Base-by-base conservation (phyloP, 2,329 filamentous ascomycete species). In the Botrytis fabae region DNA sequence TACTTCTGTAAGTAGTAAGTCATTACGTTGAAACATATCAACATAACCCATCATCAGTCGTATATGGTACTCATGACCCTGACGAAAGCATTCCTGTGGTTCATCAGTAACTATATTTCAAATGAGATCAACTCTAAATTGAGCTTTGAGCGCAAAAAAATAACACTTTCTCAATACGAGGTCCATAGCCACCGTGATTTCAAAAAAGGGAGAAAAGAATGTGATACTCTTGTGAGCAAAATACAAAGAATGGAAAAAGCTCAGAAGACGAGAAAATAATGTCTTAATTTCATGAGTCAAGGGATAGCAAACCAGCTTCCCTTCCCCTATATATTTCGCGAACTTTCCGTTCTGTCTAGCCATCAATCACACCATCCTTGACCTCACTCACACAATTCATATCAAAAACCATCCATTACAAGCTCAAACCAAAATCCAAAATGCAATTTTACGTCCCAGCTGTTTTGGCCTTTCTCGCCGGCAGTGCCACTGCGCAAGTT, bases 361-460 rank as follows among this genome's bases (percentile, higher is more conserved):
- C 22, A 40, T 62, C 35, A 40, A 62, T 62, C 60, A 40, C 22
- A 61, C 59, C n/a, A 40, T 16, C 35, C 22, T 61, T 22, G 22
- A 40, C 59, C 25, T 40, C 35, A 38, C 40, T 40, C 22, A 40
- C 35, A 62, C 35, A 40, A 40, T 18, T 62, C 7, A n/a, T 40
- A 62, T 62, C 7, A 40, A 9, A 61, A 40, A 25, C 12, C 22
- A 38, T 54, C 8, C n/a, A 54, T 40, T 61, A 61, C 8, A 38
- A 61, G 14, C 32, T 38, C 22, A 61, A 3, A 5, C 5, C 12
- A 2, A 40, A 18, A 40, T 25, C 18, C 35, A 62, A 40, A 62
- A 62, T 62, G 60, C 60, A 62, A 40, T 62, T 62, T 25, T 62
- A 62, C 12, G n/a, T 62, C 35, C 35, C 60, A 62, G 35, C 22